Base-by-base conservation (phyloP, 1,284 basidiomycete species). In the Ganoderma resinaceum region DNA sequence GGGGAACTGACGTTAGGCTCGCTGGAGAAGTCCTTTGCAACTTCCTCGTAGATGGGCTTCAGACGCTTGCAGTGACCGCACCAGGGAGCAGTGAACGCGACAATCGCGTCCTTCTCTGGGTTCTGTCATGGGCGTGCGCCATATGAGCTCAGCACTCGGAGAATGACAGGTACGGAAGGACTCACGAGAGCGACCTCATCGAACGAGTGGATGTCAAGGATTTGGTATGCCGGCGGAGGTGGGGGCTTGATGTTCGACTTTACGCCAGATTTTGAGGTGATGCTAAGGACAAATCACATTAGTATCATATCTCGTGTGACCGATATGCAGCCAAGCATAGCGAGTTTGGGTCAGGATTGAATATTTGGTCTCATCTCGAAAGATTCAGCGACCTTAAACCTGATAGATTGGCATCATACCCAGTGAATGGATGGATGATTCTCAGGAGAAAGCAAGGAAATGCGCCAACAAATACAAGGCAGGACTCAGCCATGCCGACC, bases 41-140 rank as follows among this genome's bases (percentile, higher is more conserved):
- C 93, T 79, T 93, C 86, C 77, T 97, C 95, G 79, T 95, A 97
- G 29, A 87, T 85, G 16, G 95, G 95, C 82, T 98, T 97, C 80
- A 98, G 81, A 73, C 77, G 88, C 84, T 96, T 95, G 86, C 94
- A 95, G 82, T 95, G 93, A 55, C 93, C 93, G 72, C 95, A 96
- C 94, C 94, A 94, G 35, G 92, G 92, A 40, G 92, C 91, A 70
- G 95, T 97, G 84, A 97, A 97, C 3, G 96, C 86, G 62, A 98
- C 94, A n/a, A 98, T 83, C 58, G 95, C 94, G 76, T 96, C 87
- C 82, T 96, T 96, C 35, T 87, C 83, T 26, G 86, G 79, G 76
- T 96, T 89, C 91, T 93, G 69, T 60, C 14, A n/a, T 49, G 46
- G 7, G 12, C 23, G 7, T 12, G 46, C n/a, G n/a, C 46, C 9